Conservation (phyloP, 2,329 filamentous ascomycete species). For the Cladosporium velox region DNA sequence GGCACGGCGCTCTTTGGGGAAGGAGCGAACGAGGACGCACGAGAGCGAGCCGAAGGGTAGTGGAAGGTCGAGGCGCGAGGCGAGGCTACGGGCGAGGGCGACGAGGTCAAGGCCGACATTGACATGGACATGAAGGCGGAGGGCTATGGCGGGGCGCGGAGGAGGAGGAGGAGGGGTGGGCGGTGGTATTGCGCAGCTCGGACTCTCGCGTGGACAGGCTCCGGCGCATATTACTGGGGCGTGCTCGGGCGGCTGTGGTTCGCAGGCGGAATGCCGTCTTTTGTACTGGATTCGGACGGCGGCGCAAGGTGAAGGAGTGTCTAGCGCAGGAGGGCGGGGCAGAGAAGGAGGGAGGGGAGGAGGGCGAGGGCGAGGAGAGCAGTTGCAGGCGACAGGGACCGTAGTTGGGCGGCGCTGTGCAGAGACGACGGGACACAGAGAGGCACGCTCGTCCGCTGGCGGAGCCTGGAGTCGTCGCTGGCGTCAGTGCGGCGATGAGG, state of each 20-base stretch:
- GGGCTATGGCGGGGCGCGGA: slow-evolving; percentile 14
- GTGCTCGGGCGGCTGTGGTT: slow-evolving; percentile 13
- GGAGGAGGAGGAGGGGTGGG: slow-evolving; percentile 4
- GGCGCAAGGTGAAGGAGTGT: not conserved
- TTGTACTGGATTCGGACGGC: slow-evolving; percentile 1
- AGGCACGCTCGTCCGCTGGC: not conserved
- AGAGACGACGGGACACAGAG: not conserved
- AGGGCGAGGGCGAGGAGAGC: not conserved
- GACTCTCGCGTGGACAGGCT: slow-evolving; percentile 16
- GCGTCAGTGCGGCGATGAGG: slow-evolving; percentile 7
- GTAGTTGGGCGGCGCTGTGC: not conserved
- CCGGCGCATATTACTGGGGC: slow-evolving; percentile 18
- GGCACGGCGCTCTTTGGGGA: slow-evolving; percentile 5
- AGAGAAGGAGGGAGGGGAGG: not conserved
- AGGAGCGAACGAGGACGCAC: slow-evolving; percentile 11
- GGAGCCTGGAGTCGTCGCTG: not conserved
- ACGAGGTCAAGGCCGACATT: slow-evolving; percentile 37
- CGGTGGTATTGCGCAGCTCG: slow-evolving; percentile 12
- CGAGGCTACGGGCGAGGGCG: slow-evolving; percentile 35
- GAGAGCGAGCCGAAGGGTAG: slow-evolving; percentile 15
- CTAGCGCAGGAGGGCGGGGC: slow-evolving; percentile 6
- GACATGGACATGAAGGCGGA: slow-evolving; percentile 18
- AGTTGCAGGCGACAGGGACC: not conserved
- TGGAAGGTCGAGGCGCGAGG: slow-evolving; percentile 30
- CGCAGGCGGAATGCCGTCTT: not conserved